Base-by-base conservation (phyloP, 2,329 filamentous ascomycete genomes). In the Phialocephala subalpina region DNA sequence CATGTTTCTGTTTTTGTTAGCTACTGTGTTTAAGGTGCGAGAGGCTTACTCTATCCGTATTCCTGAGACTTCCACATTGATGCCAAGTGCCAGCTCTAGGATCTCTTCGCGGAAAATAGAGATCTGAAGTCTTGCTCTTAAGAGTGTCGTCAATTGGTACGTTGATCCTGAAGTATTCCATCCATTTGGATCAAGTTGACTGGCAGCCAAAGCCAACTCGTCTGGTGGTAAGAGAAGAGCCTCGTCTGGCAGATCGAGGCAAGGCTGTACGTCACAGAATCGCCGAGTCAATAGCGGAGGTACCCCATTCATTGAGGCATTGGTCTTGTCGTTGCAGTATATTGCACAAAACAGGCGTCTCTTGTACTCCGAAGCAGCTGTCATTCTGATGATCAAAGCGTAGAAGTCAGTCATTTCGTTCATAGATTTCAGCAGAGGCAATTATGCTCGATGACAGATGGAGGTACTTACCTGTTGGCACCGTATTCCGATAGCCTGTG, bases 101-200 rank as follows among this genome's bases (percentile, higher is more conserved):
- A 76, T 75, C 42, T 75, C 73, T 57, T 76, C 75, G 36, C 74
- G 69, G 33, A 75, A 66, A 11, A 63, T 53, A 27, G 60, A 61
- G 7, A 73, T 55, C 12, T 67, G 60, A 16, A 69, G 60, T 29
- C 65, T 69, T n/a, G 66, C 69, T 62, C 74, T 58, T 11, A 67
- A 62, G 9, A 60, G 45, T 9, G 67, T 64, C 9, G 70, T 72
- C 5, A 66, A 58, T 12, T 65, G 36, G 45, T 71, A 58, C 2
- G 72, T 66, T 6, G 69, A 60, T 12, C 67, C 60, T n/a, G 67
- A 59, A 8, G 42, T 68, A 40, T 73, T 75, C 73, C 75, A 76
- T 22, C 74, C 74, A 25, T 72, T 49, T 7, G 58, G 18, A 42
- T 73, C 73, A 0, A 75, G 65, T 18, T 68, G 66, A 11, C 33